phyloP scores from a whole-genome alignment of 2,329 filamentous ascomycete genomes.

The Phyllosticta citribraziliensis region DNA sequence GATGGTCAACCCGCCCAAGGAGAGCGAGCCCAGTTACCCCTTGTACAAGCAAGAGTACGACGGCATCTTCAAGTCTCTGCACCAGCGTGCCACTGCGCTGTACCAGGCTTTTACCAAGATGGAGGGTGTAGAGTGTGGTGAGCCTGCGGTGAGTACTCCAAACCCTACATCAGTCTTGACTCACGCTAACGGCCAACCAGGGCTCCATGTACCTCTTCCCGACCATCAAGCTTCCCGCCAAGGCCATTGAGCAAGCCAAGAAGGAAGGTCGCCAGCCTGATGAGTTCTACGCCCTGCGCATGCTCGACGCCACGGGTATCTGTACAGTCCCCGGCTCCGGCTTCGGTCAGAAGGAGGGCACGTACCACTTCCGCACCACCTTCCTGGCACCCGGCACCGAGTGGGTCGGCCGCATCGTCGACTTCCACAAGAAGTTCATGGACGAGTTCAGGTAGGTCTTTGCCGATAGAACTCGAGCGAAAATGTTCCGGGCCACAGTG shows the following conservation, averaged over 20 bases:
- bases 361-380: slow-evolving; percentile 89
- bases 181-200: slow-evolving; percentile 31
- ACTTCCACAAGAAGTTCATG: slow-evolving; percentile 91
- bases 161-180: neutral
- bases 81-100: slow-evolving; percentile 70
- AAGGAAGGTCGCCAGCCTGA: slow-evolving; percentile 67
- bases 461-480: no score
- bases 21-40: slow-evolving; percentile 73
- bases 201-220: slow-evolving; percentile 99
- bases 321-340: slow-evolving; percentile 88
- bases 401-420: slow-evolving; percentile 77
- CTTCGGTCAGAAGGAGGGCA: slow-evolving; percentile 88
- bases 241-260: slow-evolving; percentile 66
- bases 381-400: slow-evolving; percentile 94
- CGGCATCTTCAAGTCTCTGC: slow-evolving; percentile 67
- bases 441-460: slow-evolving; percentile 52
- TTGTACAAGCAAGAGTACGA: slow-evolving; percentile 82
- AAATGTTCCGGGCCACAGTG: no score
- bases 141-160: slow-evolving; percentile 51
- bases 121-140: slow-evolving; percentile 88
- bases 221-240: slow-evolving; percentile 68
- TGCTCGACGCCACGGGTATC: slow-evolving; percentile 89
- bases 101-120: slow-evolving; percentile 87
- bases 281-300: slow-evolving; percentile 85
- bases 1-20: slow-evolving; percentile 89